Percentiles rank a stretch among this genome's conserved stretches.
phyloP scores from a whole-genome alignment of 495 filamentous ascomycete species.

The Penicillium pancosmium region DNA sequence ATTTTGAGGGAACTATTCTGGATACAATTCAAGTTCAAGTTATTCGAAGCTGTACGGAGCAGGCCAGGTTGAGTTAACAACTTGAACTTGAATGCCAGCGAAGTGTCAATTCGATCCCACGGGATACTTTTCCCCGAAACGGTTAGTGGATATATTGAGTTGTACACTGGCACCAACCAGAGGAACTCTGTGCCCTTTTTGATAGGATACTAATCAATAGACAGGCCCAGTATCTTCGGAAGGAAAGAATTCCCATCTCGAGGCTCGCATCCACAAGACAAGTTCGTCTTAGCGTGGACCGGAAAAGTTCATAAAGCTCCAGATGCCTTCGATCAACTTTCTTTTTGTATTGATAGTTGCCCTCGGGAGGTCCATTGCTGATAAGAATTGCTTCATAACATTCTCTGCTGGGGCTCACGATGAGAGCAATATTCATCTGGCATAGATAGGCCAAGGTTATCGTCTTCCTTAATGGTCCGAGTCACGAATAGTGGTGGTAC shows the following conservation, averaged over 20 bases:
- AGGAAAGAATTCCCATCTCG: neutral
- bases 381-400: too few species aligned
- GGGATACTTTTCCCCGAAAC: constrained; percentile 4
- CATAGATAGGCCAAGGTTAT: too few species aligned
- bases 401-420: too few species aligned
- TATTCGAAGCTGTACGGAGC: neutral
- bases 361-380: neutral
- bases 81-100: too few species aligned
- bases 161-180: neutral
- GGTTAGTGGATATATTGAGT: neutral
- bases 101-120: neutral
- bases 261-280: neutral
- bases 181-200: neutral
- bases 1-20: too few species aligned
- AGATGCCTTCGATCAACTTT: neutral
- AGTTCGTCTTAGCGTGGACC: constrained; percentile 1
- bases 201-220: neutral
- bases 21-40: too few species aligned
- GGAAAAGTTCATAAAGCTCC: neutral
- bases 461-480: too few species aligned
- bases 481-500: too few species aligned
- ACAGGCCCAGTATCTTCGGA: neutral
- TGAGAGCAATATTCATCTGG: too few species aligned
- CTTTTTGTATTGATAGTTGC: neutral
- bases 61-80: too few species aligned